A percentile compares a stretch with the other conserved stretches of the same genome.
Evolutionary conservation across 306 rosid genomes (phyloP).

Genomic region (Cicer cuneatum): DNA sequence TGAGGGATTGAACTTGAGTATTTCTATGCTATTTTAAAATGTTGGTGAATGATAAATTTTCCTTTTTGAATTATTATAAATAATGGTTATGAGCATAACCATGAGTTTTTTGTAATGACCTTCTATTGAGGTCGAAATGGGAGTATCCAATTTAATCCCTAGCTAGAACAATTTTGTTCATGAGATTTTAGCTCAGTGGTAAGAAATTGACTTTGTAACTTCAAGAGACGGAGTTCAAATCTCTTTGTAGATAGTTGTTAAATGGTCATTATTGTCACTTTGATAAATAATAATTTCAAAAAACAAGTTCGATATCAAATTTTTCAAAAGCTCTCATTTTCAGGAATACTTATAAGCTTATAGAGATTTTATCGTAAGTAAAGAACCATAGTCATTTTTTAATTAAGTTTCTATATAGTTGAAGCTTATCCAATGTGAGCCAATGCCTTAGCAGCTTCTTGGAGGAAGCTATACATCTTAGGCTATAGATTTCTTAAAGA

Average conservation of each 20-base stretch:
- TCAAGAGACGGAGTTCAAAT: neutral
- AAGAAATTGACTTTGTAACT: neutral
- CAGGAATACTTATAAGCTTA: neutral
- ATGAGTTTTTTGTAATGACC: neutral
- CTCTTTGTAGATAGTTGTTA: neutral
- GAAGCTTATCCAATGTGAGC: neutral
- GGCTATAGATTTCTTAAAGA: neutral
- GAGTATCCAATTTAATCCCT: neutral
- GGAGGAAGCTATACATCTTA: neutral
- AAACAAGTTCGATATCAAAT: neutral
- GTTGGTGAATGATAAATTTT: neutral
- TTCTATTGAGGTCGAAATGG: neutral
- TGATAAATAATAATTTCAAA: neutral
- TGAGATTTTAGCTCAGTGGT: neutral
- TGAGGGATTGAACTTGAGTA: conserved; percentile 5
- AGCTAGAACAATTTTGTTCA: conserved; percentile 3
- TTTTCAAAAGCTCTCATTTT: neutral
- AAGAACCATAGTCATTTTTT: neutral
- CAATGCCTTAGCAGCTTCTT: neutral
- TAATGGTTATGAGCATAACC: neutral
- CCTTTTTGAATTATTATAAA: neutral
- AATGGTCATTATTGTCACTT: neutral
- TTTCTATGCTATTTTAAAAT: neutral
- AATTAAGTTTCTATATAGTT: neutral
- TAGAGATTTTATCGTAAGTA: neutral